These are phyloP conservation scores for Leccinum arenicola DNA, from an alignment of 768 basidiomycete species.

Conservation along the genomic window DNA sequence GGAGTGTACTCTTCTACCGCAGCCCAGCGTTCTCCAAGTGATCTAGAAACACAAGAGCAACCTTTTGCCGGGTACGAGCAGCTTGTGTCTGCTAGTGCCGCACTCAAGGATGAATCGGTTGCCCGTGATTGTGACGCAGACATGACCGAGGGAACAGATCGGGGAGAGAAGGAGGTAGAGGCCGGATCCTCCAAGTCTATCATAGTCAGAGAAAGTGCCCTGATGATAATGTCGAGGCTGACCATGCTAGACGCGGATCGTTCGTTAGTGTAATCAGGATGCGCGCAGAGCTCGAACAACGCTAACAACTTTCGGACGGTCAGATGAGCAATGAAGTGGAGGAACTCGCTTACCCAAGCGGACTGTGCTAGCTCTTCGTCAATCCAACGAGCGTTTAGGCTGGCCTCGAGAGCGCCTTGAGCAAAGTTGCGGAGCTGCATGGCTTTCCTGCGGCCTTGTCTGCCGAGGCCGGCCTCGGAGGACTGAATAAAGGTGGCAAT, in stretches of 20 bases:
- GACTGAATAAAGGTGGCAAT: constrained; percentile 70
- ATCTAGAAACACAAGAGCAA: constrained; percentile 49
- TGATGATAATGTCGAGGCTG: constrained; percentile 68
- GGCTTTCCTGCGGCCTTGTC: constrained; percentile 52
- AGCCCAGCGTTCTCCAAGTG: constrained; percentile 51
- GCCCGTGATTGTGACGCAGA: constrained; percentile 13
- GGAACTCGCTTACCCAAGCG: constrained; percentile 56
- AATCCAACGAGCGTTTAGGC: constrained; percentile 66
- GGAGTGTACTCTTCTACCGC: constrained; percentile 52
- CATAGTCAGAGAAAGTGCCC: constrained; percentile 52
- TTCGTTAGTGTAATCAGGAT: constrained; percentile 54
- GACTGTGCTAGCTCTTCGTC: constrained; percentile 74
- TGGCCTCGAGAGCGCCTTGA: constrained; percentile 67
- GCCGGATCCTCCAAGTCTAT: constrained; percentile 59
- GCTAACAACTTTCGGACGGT: constrained; percentile 51
- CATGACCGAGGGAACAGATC: constrained; percentile 47
- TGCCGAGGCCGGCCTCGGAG: constrained; percentile 54
- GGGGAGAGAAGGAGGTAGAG: constrained; percentile 46
- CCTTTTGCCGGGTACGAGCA: constrained; percentile 22
- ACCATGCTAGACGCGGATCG: constrained; percentile 56
- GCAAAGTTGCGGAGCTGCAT: constrained; percentile 64
- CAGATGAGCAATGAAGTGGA: constrained; percentile 7
- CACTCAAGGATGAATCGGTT: not conserved
- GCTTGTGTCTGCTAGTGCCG: not conserved
- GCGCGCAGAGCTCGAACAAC: constrained; percentile 69